Evolutionary conservation across 148 eudicot species (phyloP).

Genomic region (Agrostemma githago): DNA sequence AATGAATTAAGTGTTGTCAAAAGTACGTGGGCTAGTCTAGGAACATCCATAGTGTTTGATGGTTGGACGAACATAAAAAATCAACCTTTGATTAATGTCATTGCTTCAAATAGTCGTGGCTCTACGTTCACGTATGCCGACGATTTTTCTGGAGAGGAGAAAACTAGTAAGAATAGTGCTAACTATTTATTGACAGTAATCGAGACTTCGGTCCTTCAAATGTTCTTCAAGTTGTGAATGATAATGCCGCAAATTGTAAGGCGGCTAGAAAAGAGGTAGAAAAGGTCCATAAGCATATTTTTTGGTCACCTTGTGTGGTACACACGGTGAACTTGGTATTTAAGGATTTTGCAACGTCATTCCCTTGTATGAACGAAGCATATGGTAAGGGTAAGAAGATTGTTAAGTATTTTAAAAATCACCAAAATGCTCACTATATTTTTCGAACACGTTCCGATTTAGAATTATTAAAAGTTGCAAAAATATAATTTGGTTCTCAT

Average conservation of each 20-base stretch:
- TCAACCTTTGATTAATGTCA: conserved; percentile 13
- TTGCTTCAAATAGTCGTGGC: conserved; percentile 11
- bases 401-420: conserved; percentile 21
- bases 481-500: conserved; percentile 29
- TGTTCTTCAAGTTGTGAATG: conserved; percentile 22
- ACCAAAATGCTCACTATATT: conserved; percentile 7
- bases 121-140: conserved; percentile 18
- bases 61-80: neutral
- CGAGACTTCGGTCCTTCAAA: conserved; percentile 13
- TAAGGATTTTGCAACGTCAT: conserved; percentile 4
- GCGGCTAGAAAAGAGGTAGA: conserved; percentile 5
- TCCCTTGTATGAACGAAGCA: neutral
- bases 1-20: conserved; percentile 5
- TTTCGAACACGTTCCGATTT: conserved; percentile 14
- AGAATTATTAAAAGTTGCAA: conserved; percentile 27
- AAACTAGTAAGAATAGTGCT: conserved; percentile 10
- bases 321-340: conserved; percentile 12
- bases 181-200: conserved; percentile 8
- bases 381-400: conserved; percentile 9
- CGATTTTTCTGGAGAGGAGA: conserved; percentile 9
- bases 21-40: conserved; percentile 13
- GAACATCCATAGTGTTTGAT: conserved; percentile 19
- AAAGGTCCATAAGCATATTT: conserved; percentile 22
- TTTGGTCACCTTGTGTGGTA: neutral
- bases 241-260: conserved; percentile 20